Percentiles rank a stretch among this genome's conserved stretches.
Conservation (phyloP, 495 filamentous ascomycete species). For the Margaritispora aquatica region DNA sequence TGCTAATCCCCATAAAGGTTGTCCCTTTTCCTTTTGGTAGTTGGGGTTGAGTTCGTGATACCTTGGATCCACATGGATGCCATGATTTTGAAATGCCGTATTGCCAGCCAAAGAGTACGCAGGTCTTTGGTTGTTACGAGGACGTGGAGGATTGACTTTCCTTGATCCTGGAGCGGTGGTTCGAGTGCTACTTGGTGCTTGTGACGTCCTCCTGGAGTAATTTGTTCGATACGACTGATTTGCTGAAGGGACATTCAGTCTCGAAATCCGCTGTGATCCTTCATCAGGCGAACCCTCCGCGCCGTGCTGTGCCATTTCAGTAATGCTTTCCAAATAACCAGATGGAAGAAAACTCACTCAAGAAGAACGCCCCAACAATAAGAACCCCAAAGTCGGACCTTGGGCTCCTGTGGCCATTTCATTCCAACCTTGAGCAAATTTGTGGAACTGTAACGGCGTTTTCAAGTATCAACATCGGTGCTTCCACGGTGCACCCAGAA, state of each 20-base stretch:
- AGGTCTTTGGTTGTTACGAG: background rate
- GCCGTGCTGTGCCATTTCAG: no score
- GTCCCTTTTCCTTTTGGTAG: constrained; percentile 36
- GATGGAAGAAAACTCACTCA: background rate
- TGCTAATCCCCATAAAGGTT: constrained; percentile 43
- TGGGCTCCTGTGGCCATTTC: background rate
- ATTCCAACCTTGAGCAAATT: background rate
- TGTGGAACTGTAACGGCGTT: background rate
- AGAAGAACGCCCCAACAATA: background rate
- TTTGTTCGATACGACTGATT: no score
- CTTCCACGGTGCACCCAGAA: background rate
- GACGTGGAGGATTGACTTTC: background rate
- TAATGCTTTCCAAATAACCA: no score
- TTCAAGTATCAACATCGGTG: background rate
- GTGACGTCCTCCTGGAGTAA: no score
- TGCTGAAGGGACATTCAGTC: no score
- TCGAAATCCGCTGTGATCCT: no score
- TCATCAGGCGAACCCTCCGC: no score
- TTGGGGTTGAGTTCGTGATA: constrained; percentile 41
- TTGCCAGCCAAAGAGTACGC: constrained; percentile 7
- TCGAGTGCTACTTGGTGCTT: background rate
- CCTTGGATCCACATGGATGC: constrained; percentile 18
- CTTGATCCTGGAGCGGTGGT: background rate
- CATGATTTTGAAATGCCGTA: background rate
- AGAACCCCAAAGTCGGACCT: background rate